Conservation (phyloP, 495 filamentous ascomycete genomes). For the Hapsidospora chrysogenum region DNA sequence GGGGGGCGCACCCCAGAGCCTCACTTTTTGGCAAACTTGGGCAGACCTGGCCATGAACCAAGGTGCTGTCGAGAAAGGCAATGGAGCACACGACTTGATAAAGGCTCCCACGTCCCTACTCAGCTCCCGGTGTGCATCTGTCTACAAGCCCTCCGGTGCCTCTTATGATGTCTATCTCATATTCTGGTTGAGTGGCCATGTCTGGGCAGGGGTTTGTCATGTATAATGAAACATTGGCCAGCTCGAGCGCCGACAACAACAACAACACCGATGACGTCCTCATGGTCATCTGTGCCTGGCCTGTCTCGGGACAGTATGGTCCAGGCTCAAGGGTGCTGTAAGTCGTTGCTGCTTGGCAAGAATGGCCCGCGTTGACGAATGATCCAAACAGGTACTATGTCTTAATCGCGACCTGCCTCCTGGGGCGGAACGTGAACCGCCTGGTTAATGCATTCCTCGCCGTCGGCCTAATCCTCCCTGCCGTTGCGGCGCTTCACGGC, state of each 20-base stretch:
- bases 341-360: slow-evolving; percentile 9
- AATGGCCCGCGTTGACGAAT: no score
- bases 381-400: slow-evolving; percentile 33
- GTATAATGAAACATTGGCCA: no score
- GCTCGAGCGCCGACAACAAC: no score
- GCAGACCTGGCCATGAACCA: no score
- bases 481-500: slow-evolving; percentile 41
- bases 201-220: no score
- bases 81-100: no score
- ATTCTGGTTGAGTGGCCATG: not conserved
- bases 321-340: slow-evolving; percentile 37
- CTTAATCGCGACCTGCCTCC: slow-evolving; percentile 37
- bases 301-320: slow-evolving; percentile 44
- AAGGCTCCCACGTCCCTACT: no score
- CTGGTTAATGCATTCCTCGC: slow-evolving; percentile 40
- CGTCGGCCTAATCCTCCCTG: slow-evolving; percentile 42
- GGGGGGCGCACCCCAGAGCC: no score
- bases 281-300: slow-evolving; percentile 42
- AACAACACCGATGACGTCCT: slow-evolving; percentile 11
- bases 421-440: slow-evolving; percentile 39
- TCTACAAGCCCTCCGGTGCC: no score
- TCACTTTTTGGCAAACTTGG: no score
- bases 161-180: slow-evolving; percentile 18
- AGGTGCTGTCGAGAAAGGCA: no score
- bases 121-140: no score